Conservation (phyloP, 2,329 filamentous ascomycete species). For the Cytospora mali region DNA sequence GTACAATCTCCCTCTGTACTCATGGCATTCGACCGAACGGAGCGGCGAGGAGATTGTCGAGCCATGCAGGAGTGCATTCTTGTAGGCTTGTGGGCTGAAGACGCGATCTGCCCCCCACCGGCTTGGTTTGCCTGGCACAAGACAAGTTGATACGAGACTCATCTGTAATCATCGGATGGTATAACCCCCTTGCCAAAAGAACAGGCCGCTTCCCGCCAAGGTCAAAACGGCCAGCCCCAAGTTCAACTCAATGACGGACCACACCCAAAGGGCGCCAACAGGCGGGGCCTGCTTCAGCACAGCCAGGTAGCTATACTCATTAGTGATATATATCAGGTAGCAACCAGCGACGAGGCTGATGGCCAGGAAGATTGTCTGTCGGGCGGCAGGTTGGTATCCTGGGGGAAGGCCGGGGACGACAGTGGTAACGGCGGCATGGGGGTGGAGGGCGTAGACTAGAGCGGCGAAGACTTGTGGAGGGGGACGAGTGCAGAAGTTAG, state of each 20-base stretch:
- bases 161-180: slow-evolving; percentile 26
- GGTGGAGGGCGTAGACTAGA: slow-evolving; percentile 61
- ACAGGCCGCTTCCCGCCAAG: slow-evolving; percentile 48
- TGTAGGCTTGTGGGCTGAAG: neutral
- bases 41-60: neutral
- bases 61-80: neutral
- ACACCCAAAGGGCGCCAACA: slow-evolving; percentile 87
- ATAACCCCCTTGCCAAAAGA: slow-evolving; percentile 55
- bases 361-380: slow-evolving; percentile 65
- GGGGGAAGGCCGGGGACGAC: slow-evolving; percentile 54
- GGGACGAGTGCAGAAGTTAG: slow-evolving; percentile 7
- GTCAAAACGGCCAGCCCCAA: slow-evolving; percentile 65
- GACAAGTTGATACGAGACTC: no score
- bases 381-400: slow-evolving; percentile 50
- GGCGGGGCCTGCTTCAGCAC: slow-evolving; percentile 93
- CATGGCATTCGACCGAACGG: neutral
- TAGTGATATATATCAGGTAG: slow-evolving; percentile 81
- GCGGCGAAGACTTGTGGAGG: slow-evolving; percentile 51
- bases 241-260: slow-evolving; percentile 86
- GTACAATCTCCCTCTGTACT: neutral
- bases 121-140: neutral
- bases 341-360: slow-evolving; percentile 67
- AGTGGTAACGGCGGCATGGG: slow-evolving; percentile 50
- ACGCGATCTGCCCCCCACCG: neutral
- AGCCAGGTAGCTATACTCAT: slow-evolving; percentile 77